Conservation (phyloP, 208 protist genomes). For the Naegleria fowleri region DNA sequence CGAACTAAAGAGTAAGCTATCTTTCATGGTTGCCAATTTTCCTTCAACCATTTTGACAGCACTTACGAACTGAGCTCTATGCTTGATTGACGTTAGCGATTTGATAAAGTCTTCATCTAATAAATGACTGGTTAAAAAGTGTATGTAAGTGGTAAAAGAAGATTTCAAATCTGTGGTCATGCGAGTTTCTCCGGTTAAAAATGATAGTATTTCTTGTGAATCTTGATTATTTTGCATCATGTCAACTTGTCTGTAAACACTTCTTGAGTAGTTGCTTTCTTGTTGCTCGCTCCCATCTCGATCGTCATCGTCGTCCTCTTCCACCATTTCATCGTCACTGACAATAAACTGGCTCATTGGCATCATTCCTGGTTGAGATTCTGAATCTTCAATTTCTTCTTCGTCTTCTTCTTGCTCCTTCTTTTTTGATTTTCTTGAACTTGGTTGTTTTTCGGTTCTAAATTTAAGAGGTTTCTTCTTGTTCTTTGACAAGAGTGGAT, state of each 20-base stretch:
- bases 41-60: neutral
- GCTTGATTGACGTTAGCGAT: neutral
- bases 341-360: neutral
- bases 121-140: neutral
- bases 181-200: neutral
- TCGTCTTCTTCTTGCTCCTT: neutral
- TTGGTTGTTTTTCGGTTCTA: neutral
- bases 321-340: neutral
- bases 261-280: neutral
- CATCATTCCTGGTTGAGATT: neutral
- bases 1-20: neutral
- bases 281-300: neutral
- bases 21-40: neutral
- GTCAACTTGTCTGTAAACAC: neutral
- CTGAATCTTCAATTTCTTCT: neutral
- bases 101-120: neutral
- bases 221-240: neutral
- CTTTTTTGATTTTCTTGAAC: neutral
- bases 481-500: neutral
- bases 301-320: too few species aligned
- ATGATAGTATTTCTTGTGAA: neutral
- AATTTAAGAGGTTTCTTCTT: neutral
- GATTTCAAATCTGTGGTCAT: neutral
- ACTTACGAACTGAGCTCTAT: neutral
- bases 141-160: neutral